These are phyloP conservation scores for Blepharisma japonicum DNA, from an alignment of 73 alveolate genomes.

Conservation along the genomic window DNA sequence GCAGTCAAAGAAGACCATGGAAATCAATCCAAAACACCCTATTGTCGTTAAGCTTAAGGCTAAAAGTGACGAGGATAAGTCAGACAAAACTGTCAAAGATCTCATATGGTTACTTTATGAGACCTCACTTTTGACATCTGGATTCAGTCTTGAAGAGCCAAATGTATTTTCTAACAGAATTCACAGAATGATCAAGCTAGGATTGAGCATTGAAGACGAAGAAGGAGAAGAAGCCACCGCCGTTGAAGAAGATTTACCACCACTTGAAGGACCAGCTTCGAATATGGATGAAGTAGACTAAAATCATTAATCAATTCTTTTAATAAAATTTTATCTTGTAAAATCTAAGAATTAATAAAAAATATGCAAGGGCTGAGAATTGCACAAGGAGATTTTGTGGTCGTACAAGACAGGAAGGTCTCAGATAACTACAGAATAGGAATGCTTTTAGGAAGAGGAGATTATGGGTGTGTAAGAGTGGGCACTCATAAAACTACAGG, in stretches of 20 bases:
- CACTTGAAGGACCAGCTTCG: slow-evolving; percentile 16
- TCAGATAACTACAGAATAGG: background rate
- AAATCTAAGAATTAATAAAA: too few relatives aligned
- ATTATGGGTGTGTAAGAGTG: slow-evolving; percentile 42
- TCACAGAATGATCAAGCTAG: slow-evolving; percentile 98
- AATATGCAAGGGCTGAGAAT: background rate
- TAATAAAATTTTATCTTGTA: too few relatives aligned
- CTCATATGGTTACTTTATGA: slow-evolving; percentile 98
- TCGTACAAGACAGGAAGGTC: background rate
- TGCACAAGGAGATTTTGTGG: background rate
- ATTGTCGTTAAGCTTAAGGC: slow-evolving; percentile 92
- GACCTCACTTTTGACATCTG: slow-evolving; percentile 98
- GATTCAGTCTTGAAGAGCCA: slow-evolving; percentile 98
- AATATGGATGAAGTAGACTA: slow-evolving; percentile 26
- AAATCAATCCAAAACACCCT: slow-evolving; percentile 94
- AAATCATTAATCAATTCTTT: background rate
- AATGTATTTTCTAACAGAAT: slow-evolving; percentile 97
- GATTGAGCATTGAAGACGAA: slow-evolving; percentile 93
- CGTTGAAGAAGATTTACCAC: slow-evolving; percentile 60
- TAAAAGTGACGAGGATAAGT: slow-evolving; percentile 95
- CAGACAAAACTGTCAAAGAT: slow-evolving; percentile 98
- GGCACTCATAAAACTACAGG: slow-evolving; percentile 49
- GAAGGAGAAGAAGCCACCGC: slow-evolving; percentile 53
- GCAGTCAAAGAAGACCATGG: slow-evolving; percentile 99
- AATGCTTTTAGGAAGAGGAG: slow-evolving; percentile 41